phyloP scores from a whole-genome alignment of 306 rosid species.

The Casuarina glauca region DNA sequence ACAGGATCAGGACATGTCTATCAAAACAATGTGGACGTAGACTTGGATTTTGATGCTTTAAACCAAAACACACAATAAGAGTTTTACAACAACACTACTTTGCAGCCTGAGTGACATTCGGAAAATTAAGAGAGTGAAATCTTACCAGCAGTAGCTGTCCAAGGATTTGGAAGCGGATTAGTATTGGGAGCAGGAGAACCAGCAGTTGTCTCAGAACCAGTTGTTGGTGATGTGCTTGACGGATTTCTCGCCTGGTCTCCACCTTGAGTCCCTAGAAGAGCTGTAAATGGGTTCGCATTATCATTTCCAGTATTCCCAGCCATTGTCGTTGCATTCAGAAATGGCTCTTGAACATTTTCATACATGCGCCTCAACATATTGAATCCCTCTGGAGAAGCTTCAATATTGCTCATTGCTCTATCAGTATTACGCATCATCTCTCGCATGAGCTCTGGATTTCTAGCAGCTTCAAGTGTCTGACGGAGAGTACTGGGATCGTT shows the following conservation, averaged over 20 bases:
- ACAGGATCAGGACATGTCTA: background rate
- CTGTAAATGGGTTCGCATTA: slow-evolving; percentile 46
- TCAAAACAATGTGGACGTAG: background rate
- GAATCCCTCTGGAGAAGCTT: slow-evolving; percentile 88
- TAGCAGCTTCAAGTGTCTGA: slow-evolving; percentile 86
- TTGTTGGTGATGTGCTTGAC: slow-evolving; percentile 54
- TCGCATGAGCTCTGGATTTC: slow-evolving; percentile 92
- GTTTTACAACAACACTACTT: background rate
- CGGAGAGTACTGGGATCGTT: slow-evolving; percentile 85
- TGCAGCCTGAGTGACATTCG: background rate
- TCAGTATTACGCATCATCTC: slow-evolving; percentile 97
- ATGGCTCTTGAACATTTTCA: slow-evolving; percentile 92
- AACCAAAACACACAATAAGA: background rate
- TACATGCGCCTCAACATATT: slow-evolving; percentile 95
- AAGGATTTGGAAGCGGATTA: slow-evolving; percentile 94
- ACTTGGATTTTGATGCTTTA: background rate
- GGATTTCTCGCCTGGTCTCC: slow-evolving; percentile 50
- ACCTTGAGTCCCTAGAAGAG: slow-evolving; percentile 54
- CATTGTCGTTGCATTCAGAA: slow-evolving; percentile 86
- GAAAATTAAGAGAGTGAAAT: slow-evolving; percentile 14
- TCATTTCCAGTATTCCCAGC: slow-evolving; percentile 65
- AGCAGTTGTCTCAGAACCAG: slow-evolving; percentile 52
- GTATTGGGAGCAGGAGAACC: slow-evolving; percentile 76
- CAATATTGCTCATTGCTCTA: slow-evolving; percentile 92
- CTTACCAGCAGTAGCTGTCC: slow-evolving; percentile 69